phyloP scores from a whole-genome alignment of 2,329 filamentous ascomycete species.

The Cladosporium velox region DNA sequence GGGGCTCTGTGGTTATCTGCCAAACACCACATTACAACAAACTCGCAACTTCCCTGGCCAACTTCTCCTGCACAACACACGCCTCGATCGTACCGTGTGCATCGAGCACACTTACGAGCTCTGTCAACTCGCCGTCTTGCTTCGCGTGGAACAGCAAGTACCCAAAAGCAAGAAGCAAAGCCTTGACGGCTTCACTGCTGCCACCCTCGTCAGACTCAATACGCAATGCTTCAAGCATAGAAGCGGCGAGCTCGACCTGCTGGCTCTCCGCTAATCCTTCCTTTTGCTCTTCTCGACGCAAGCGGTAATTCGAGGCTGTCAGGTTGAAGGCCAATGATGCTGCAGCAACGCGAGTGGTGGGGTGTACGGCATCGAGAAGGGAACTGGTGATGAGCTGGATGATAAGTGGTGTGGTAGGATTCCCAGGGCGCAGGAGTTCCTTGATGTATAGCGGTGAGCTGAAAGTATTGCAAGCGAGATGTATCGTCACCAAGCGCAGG shows the following conservation, averaged over 20 bases:
- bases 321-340: slow-evolving; percentile 84
- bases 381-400: slow-evolving; percentile 72
- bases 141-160: slow-evolving; percentile 72
- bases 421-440: slow-evolving; percentile 27
- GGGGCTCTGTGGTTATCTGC: no score
- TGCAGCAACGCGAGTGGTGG: slow-evolving; percentile 76
- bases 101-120: slow-evolving; percentile 77
- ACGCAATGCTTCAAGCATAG: slow-evolving; percentile 72
- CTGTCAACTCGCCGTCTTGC: slow-evolving; percentile 72
- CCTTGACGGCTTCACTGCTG: slow-evolving; percentile 67
- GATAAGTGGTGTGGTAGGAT: slow-evolving; percentile 56
- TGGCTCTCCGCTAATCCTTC: slow-evolving; percentile 67
- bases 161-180: slow-evolving; percentile 74
- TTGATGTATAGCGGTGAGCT: slow-evolving; percentile 69
- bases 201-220: slow-evolving; percentile 43
- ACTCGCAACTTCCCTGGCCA: slow-evolving; percentile 36
- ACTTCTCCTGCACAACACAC: slow-evolving; percentile 38
- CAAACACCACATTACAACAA: slow-evolving; percentile 24
- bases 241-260: slow-evolving; percentile 79
- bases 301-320: slow-evolving; percentile 67
- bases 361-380: slow-evolving; percentile 74
- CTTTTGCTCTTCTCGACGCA: slow-evolving; percentile 58
- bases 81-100: slow-evolving; percentile 63
- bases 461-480: slow-evolving; percentile 84
- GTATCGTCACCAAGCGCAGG: slow-evolving; percentile 77